Base-by-base conservation (phyloP, 441 rosid species). In the Codiaeum variegatum region DNA sequence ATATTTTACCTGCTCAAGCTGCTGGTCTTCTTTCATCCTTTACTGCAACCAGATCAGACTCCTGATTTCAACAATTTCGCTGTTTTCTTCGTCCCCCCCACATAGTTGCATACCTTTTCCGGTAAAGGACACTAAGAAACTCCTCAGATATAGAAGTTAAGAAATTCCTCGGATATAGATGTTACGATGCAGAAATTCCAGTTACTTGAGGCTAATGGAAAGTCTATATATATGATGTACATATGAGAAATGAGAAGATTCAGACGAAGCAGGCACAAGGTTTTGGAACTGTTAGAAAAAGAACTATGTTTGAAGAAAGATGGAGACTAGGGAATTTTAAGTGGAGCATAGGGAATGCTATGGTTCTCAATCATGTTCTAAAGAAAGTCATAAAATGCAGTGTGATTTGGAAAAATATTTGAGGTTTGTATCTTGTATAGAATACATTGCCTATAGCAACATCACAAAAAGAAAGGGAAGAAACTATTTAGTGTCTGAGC, bases 11-110 rank as follows among this genome's bases (percentile, higher is more conserved):
- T 10, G 89, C 84, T 66, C 98, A 89, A 78, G 98, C 98, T 34
- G 94, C 97, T 0, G 97, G 98, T 75, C 92, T 93, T 78, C 96
- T 93, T 84, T 95, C 98, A 71, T 95, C 99, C 59, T 90, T 95
- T 81, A 93, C 97, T 6, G 74, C 87, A 40, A 78, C 85, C 75
- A 82, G 93, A 84, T 83, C 87, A 28, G 98, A 94, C 75, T 83
- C 83, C 76, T 87, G 79, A 87, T 76, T 40, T 24, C 46, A 62
- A 36, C 36, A 44, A 44, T 32, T 56, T 59, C 31, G 36, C 19
- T 16, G n/a, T 56, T 31, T 60, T 71, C 67, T 46, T 70, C 23
- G 23, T 59, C 38, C 38, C 16, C 13, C 19, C 12, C 26, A 58
- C 38, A 18, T 23, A 58, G 70, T 52, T 74, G 79, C 76, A 44